Evolutionary conservation across 176 grass and related monocot genomes (phyloP), one percentile per base, ranked within the genome.

Genomic region (Rhynchospora pubera): DNA sequence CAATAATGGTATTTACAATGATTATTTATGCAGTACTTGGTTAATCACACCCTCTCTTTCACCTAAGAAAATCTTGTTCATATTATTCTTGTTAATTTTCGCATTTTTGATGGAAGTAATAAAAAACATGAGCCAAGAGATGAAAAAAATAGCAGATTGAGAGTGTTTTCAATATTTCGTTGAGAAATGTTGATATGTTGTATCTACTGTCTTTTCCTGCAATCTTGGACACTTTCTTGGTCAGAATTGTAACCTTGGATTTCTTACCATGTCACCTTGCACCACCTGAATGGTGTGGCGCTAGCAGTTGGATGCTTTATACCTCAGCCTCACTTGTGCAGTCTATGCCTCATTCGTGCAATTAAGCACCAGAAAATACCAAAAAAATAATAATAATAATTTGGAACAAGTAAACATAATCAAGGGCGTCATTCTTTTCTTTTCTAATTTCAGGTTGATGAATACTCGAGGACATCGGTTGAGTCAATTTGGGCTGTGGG

Each of bases 401-500:
- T 5, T 0, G 18, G 43, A 72, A 48, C n/a, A 23, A 2, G 48
- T 13, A 72, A 48, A 48, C 48, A 39, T 72, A 45, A 48, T 61
- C 45, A 28, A 52, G 21, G 47, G 42, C 0, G 51, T 75, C 19
- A 18, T 76, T 76, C 13, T 76, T 76, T 69, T 19, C 47, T 22
- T 34, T 88, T 23, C 83, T 60, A 23, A 65, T 56, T 63, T 10
- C 62, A 94, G 92, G 89, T 94, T 16, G 89, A 94, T 83, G 92
- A 91, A 82, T 89, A 83, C 73, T 94, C 87, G 58, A 86, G 77
- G 77, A 94, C 89, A 62, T 87, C 89, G 57, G 87, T 94, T 87
- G 89, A 89, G 85, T 91, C 92, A 60, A 91, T 94, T 82, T 94
- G 92, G 92, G 92, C 92, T 30, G 89, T 94, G 64, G 92, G 92